Evolutionary conservation across 1,284 basidiomycete species (phyloP), one percentile per base, ranked within the genome.

Genomic region (Rhodofomes roseus): DNA sequence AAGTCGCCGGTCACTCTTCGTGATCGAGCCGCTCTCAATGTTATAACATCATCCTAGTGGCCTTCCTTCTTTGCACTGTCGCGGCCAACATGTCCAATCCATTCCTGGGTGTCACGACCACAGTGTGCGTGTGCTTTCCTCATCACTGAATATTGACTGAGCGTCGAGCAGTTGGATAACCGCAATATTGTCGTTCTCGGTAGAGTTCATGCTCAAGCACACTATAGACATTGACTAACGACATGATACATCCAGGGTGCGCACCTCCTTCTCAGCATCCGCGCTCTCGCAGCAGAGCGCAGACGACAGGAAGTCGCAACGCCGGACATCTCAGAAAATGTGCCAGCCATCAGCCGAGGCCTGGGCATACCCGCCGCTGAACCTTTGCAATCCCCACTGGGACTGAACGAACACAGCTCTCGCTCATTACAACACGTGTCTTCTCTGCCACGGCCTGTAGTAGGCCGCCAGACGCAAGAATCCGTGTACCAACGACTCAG

Each of bases 261-360:
- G n/a, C 60, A 61, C 57, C 57, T 63, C 34, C 53, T 63, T 20
- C 55, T 63, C 23, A 61, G 56, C 43, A 34, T 63, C 22, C 62
- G 62, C 39, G 20, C 44, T n/a, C 57, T 63, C n/a, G 60, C 55
- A n/a, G 57, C 62, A 16, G 48, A 55, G 37, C 53, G 60, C 34
- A 12, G 27, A 2, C 18, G 31, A 23, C 4, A 4, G 34, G 37
- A 59, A n/a, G 39, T 62, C 4, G 27, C 41, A 16, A 62, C 60
- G 22, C 60, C 60, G 3, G 23, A 31, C 25, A 52, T 62, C 23
- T 56, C 60, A 7, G 54, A 50, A 20, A 29, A 46, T 39, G 43
- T 59, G 1, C 54, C 57, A 9, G 39, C 53, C 9, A 59, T 55
- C 37, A 52, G 25, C 27, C 22, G 18, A 14, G 16, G 56, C 29